A percentile compares a stretch with the other conserved stretches of the same genome.
phyloP scores from a whole-genome alignment of 805 yeast genomes.

The Saccharomyces kudriavzevii region DNA sequence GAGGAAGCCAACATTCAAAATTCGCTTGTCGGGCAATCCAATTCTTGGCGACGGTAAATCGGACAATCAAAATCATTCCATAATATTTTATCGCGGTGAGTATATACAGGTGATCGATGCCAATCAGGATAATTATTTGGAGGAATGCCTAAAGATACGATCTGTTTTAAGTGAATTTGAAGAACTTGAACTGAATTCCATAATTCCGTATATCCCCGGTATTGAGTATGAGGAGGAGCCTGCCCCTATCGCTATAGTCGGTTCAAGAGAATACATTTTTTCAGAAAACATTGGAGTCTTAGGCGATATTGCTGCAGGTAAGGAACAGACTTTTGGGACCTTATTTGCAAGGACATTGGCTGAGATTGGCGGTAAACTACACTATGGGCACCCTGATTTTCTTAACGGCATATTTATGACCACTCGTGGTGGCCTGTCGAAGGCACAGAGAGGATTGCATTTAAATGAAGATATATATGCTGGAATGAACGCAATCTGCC shows the following conservation, averaged over 20 bases:
- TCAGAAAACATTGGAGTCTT: constrained; percentile 86
- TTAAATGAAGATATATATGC: constrained; percentile 93
- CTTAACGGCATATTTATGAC: constrained; percentile 85
- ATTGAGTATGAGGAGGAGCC: constrained; percentile 33
- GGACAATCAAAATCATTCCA: constrained; percentile 85
- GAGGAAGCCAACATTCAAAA: constrained; percentile 52
- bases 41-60: constrained; percentile 95
- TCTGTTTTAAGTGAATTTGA: constrained; percentile 87
- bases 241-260: constrained; percentile 79
- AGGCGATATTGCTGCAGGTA: constrained; percentile 96
- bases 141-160: constrained; percentile 86
- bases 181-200: constrained; percentile 49
- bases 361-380: constrained; percentile 88
- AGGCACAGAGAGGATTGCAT: constrained; percentile 90
- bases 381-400: constrained; percentile 96
- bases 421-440: constrained; percentile 91
- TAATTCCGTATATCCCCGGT: constrained; percentile 57
- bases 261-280: constrained; percentile 91
- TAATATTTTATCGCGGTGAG: constrained; percentile 86
- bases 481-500: constrained; percentile 79
- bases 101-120: constrained; percentile 94
- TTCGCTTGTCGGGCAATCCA: constrained; percentile 87
- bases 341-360: constrained; percentile 88
- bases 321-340: constrained; percentile 95
- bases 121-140: constrained; percentile 90